These are phyloP conservation scores for Aureobasidium sp. DNA, from an alignment of 2,329 filamentous ascomycete genomes.

Conservation along the genomic window DNA sequence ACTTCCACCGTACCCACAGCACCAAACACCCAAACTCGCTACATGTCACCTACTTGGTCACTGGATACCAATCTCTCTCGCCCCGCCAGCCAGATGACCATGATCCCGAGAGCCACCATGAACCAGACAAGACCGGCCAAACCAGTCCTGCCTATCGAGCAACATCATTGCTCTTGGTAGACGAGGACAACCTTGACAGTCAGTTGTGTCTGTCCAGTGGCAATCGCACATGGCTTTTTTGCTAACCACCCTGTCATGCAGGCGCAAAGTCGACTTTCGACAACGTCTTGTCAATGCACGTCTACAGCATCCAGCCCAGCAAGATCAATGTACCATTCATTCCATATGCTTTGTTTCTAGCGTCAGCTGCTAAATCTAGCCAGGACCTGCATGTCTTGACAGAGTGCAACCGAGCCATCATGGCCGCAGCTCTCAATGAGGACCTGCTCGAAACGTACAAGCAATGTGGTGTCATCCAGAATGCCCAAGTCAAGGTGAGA, in stretches of 20 bases:
- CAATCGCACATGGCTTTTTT: background rate
- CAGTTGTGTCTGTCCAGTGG: conserved; percentile 16
- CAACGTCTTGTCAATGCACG: conserved; percentile 66
- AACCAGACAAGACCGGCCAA: conserved; percentile 58
- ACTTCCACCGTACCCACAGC: conserved; percentile 75
- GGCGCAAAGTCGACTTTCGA: conserved; percentile 57
- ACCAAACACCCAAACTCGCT: conserved; percentile 61
- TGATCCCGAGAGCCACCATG: conserved; percentile 39
- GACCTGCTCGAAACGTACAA: conserved; percentile 51
- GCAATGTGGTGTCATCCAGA: conserved; percentile 65
- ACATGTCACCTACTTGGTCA: conserved; percentile 88
- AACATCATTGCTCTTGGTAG: conserved; percentile 56
- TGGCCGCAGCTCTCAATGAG: conserved; percentile 46
- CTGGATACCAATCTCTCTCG: conserved; percentile 49
- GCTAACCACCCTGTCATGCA: background rate
- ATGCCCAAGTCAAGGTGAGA: conserved; percentile 53
- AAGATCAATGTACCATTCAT: conserved; percentile 42
- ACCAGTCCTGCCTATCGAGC: conserved; percentile 47
- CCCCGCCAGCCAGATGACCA: conserved; percentile 23
- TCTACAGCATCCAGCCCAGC: conserved; percentile 74
- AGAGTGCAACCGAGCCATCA: conserved; percentile 57
- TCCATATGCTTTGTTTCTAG: too few relatives aligned
- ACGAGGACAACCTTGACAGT: conserved; percentile 66
- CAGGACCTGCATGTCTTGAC: conserved; percentile 55
- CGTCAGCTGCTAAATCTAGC: background rate